Evolutionary conservation across 1,139 yeast species (phyloP), one percentile per base, ranked within the genome.

Genomic region (Blastobotrys buckinghamii): DNA sequence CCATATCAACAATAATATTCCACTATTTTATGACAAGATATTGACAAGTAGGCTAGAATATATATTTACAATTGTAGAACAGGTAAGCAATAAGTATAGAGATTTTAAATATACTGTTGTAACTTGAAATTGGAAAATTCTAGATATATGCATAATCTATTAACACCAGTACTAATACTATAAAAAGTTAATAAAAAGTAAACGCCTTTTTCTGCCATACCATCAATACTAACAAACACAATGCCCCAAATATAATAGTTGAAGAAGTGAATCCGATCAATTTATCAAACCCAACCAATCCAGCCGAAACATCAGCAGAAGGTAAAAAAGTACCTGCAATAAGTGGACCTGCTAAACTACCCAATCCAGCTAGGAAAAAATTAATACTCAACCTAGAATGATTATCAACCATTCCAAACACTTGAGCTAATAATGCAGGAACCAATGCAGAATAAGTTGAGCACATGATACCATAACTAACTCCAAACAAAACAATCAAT

Each of bases 341-440:
- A 33, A 78, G 77, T 51, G 76, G 66, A 2, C 75, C 70, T 1
- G 70, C 68, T 44, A 81, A 63, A 12, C 70, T 41, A 75, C 75
- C 55, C 78, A 74, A 2, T 46, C 55, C 6, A 81, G 73, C 48
- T 78, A 75, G 27, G 76, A 68, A 54, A 77, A 76, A 57, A 79
- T 78, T 63, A 78, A 69, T 0, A 84, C 81, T 56, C 77, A 79
- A 29, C 81, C 73, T 53, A 74, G 42, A 12, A 44, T 41, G n/a
- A 29, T 32, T 19, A 46, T 71, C 73, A 30, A 76, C 75, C 10
- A 79, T 74, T 2, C 57, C 58, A 44, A 55, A 53, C 8, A 81
- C 77, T 59, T 80, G 84, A 1, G 61, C 60, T 24, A 67, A 49
- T 16, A 61, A 58, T 0, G 67, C 59, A 2, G 75, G 73, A 1